Base-by-base conservation (phyloP, 2,329 filamentous ascomycete genomes). In the Venturia effusa region DNA sequence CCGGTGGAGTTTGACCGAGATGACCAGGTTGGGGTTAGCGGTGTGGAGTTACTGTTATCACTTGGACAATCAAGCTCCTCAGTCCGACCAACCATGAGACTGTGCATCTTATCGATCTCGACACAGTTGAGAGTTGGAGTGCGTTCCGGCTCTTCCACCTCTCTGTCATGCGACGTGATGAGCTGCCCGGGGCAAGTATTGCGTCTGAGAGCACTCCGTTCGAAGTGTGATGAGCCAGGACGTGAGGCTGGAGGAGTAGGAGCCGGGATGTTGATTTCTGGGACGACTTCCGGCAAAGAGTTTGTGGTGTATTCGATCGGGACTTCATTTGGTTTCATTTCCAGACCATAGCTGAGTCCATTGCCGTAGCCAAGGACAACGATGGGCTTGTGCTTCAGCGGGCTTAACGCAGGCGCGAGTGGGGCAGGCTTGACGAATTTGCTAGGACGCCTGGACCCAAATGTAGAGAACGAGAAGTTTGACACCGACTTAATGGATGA, bases 321-420 rank as follows among this genome's bases (percentile, higher is more conserved):
- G 6, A 37, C 17, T 2, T 40, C 13, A 17, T 39, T 40, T 8
- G 27, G 11, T 11, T 61, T 41, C 34, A 24, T 30, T 2, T 24
- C 61, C 3, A 48, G 27, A 41, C 32, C 39, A 22, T 45, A 67
- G 34, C 73, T 74, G 22, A 72, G 63, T 0, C 72, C 75, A 37
- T 76, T 75, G 15, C 74, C 74, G 59, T 76, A 75, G 0, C 74
- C 73, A 34, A 75, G 73, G 1, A 76, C 70, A 10, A 76, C 65
- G 34, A 75, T 76, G 54, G 78, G 74, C 64, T 71, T 74, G 63
- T 71, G 75, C 3, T 71, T 67, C 34, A 15, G 51, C 51, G 5
- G 1, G 30, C 6, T 30, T 22, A 19, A 27, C 11, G 11, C 15
- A n/a, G 27, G 15, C 11, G 30, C 51, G n/a, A 69, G 68, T 8